Evolutionary conservation across 164 flowering plant genomes (phyloP).

Genomic region (Vitis amurensis): DNA sequence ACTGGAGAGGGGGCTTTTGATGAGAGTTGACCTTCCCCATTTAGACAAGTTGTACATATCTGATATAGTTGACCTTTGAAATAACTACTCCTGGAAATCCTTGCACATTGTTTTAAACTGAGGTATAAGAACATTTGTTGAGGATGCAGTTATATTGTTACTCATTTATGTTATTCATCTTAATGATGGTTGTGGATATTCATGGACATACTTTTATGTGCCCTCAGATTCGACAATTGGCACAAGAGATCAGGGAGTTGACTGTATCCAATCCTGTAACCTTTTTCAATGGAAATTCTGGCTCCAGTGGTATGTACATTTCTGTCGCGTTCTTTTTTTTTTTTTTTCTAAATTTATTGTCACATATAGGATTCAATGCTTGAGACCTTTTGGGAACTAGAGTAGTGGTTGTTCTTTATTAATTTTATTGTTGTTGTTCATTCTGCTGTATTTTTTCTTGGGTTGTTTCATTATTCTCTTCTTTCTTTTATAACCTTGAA

Average conservation of each 20-base stretch:
- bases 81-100: not conserved
- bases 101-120: not conserved
- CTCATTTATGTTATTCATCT: not conserved
- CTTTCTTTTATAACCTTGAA: no score
- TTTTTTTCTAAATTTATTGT: no score
- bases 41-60: no score
- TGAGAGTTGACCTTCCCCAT: no score
- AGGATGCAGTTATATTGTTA: not conserved
- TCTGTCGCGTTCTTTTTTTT: not conserved
- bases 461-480: no score
- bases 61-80: not conserved
- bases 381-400: no score
- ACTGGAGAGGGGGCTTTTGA: no score
- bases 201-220: not conserved
- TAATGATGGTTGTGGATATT: not conserved
- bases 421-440: no score
- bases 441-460: no score
- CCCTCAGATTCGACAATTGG: slow-evolving; percentile 65
- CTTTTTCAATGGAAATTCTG: slow-evolving; percentile 57
- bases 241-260: slow-evolving; percentile 80
- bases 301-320: slow-evolving; percentile 48
- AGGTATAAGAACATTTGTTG: not conserved
- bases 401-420: no score
- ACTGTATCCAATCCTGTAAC: slow-evolving; percentile 65
- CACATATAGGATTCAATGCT: no score